Conservation (phyloP, 2,329 filamentous ascomycete species). For the Aspergillus carbonarius region DNA sequence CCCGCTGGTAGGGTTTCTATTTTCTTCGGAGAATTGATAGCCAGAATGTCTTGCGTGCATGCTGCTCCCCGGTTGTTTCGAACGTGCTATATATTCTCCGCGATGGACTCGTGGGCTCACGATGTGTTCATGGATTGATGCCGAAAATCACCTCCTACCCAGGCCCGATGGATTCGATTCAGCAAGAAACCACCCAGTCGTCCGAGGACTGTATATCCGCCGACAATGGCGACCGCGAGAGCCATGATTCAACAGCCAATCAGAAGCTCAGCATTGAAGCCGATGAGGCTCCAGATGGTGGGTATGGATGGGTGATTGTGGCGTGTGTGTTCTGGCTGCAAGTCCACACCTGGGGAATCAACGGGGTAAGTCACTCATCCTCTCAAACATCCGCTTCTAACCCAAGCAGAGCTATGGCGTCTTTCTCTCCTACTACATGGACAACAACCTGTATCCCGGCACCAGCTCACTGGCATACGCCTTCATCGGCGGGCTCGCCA, state of each 20-base stretch:
- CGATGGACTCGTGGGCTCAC: background rate
- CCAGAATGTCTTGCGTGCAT: constrained; percentile 3
- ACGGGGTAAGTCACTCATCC: background rate
- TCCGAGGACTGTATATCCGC: background rate
- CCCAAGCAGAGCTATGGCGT: constrained; percentile 2
- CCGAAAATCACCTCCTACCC: background rate
- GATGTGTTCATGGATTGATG: background rate
- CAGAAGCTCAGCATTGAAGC: background rate
- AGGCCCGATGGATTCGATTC: constrained; percentile 1
- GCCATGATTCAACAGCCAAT: background rate
- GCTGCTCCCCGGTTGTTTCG: background rate
- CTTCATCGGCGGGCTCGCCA: constrained; percentile 5
- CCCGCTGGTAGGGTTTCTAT: background rate
- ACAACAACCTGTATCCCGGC: constrained; percentile 1
- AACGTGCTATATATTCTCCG: constrained; percentile 1
- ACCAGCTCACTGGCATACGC: constrained; percentile 2
- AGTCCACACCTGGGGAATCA: constrained; percentile 6
- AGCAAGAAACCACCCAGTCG: background rate
- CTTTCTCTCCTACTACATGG: constrained; percentile 7
- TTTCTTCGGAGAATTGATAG: constrained; percentile 2
- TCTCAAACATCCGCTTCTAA: background rate
- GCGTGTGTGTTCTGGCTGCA: constrained; percentile 5
- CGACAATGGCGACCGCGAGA: background rate
- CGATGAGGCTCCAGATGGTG: constrained; percentile 1
- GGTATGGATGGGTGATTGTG: constrained; percentile 4